A percentile compares a stretch with the other conserved stretches of the same genome.
Conservation (phyloP, 1,284 basidiomycete species). For the Heliocybe sulcata region DNA sequence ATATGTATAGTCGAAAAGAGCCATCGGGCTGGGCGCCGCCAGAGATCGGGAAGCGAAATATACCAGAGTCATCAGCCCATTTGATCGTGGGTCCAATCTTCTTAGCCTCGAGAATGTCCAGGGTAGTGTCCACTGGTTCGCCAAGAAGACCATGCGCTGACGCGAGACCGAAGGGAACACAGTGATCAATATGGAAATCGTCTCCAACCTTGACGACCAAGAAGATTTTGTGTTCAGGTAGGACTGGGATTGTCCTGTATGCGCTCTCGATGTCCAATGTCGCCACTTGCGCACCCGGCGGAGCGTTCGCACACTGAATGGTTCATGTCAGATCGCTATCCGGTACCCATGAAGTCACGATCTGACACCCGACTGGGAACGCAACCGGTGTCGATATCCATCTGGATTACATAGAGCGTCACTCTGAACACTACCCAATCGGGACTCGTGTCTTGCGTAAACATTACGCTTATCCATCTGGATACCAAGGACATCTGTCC, state of each 20-base stretch:
- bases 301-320: conserved; percentile 11
- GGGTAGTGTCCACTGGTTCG: conserved; percentile 19
- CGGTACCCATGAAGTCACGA: background rate
- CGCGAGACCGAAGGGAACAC: conserved; percentile 21
- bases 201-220: conserved; percentile 16
- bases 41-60: conserved; percentile 14
- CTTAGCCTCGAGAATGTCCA: conserved; percentile 19
- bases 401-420: no score
- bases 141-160: conserved; percentile 23
- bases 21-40: background rate
- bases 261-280: conserved; percentile 25
- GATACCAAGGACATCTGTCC: background rate
- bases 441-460: no score
- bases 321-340: background rate
- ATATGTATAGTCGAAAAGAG: background rate
- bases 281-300: conserved; percentile 22
- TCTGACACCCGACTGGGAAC: background rate
- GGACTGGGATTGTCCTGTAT: conserved; percentile 22
- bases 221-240: conserved; percentile 14
- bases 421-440: no score
- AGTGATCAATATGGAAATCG: conserved; percentile 20
- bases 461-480: no score
- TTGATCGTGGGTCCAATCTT: conserved; percentile 17
- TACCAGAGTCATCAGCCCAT: conserved; percentile 26
- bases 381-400: no score